These are phyloP conservation scores for Populus ilicifolia DNA, from an alignment of 345 rosid genomes.

Conservation along the genomic window DNA sequence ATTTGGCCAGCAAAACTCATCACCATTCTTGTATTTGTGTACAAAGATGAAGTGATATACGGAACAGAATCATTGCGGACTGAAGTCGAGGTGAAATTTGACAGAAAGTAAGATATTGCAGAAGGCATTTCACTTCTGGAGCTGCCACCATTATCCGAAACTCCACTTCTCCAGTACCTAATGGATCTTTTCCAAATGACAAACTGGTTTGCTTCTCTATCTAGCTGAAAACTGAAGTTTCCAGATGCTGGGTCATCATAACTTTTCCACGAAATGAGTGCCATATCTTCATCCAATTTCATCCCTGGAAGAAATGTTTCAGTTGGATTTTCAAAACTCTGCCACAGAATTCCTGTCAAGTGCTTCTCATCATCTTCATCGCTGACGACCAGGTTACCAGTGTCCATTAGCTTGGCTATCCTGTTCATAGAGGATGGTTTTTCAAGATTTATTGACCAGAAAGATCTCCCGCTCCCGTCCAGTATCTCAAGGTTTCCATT, in stretches of 20 bases:
- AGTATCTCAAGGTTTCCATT: neutral
- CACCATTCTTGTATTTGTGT: slow-evolving; percentile 37
- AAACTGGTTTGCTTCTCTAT: slow-evolving; percentile 31
- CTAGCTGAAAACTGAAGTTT: slow-evolving; percentile 45
- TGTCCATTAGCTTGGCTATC: slow-evolving; percentile 28
- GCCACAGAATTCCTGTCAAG: neutral
- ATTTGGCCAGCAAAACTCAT: slow-evolving; percentile 37
- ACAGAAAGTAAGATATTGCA: slow-evolving; percentile 36
- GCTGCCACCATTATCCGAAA: slow-evolving; percentile 27
- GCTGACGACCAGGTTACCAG: slow-evolving; percentile 42
- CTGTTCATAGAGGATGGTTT: slow-evolving; percentile 1
- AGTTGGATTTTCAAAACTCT: slow-evolving; percentile 17
- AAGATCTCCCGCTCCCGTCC: slow-evolving; percentile 1
- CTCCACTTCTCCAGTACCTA: slow-evolving; percentile 46
- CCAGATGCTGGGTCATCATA: slow-evolving; percentile 55
- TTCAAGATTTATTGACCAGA: slow-evolving; percentile 21
- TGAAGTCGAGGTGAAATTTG: slow-evolving; percentile 35
- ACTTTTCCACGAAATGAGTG: slow-evolving; percentile 52
- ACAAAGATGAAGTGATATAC: slow-evolving; percentile 38
- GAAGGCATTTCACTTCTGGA: slow-evolving; percentile 36
- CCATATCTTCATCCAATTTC: slow-evolving; percentile 28
- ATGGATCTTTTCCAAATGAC: slow-evolving; percentile 30
- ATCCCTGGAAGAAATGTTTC: slow-evolving; percentile 23
- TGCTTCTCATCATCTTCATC: neutral
- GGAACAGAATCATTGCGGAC: slow-evolving; percentile 32